These are phyloP conservation scores for Solanum acaule DNA, from an alignment of 257 asterid species.

Conservation along the genomic window DNA sequence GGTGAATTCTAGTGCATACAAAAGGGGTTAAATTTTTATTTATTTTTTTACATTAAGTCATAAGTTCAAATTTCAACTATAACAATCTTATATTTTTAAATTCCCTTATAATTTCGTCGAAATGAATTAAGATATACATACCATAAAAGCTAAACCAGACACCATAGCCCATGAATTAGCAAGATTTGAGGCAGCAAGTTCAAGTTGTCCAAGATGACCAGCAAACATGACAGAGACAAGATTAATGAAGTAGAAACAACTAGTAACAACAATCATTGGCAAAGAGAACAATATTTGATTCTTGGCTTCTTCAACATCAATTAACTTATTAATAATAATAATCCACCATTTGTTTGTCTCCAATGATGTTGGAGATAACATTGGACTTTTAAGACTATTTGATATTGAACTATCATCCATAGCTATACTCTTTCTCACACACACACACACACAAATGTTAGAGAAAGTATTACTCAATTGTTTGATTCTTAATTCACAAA, in stretches of 20 bases:
- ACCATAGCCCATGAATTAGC: not conserved
- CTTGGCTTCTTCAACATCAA: not conserved
- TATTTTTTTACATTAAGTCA: not conserved
- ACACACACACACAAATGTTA: not conserved
- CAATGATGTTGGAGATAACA: not conserved
- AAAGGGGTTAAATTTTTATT: not conserved
- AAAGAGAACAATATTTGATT: not conserved
- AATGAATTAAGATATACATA: not conserved
- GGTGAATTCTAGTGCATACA: not conserved
- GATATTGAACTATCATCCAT: not conserved
- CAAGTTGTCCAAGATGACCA: not conserved
- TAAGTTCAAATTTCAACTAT: not conserved
- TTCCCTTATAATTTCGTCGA: no score
- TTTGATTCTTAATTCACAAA: not conserved
- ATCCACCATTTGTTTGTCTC: not conserved
- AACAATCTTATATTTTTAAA: not conserved
- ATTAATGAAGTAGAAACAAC: not conserved
- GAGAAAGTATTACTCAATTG: not conserved
- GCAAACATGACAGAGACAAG: not conserved
- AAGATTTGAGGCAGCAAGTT: not conserved
- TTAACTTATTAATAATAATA: not conserved
- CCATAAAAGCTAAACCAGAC: not conserved
- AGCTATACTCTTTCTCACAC: not conserved
- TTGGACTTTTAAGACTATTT: not conserved
- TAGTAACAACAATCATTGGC: not conserved